Conservation (phyloP, 805 yeast genomes). For the Lipomyces yamadae region DNA sequence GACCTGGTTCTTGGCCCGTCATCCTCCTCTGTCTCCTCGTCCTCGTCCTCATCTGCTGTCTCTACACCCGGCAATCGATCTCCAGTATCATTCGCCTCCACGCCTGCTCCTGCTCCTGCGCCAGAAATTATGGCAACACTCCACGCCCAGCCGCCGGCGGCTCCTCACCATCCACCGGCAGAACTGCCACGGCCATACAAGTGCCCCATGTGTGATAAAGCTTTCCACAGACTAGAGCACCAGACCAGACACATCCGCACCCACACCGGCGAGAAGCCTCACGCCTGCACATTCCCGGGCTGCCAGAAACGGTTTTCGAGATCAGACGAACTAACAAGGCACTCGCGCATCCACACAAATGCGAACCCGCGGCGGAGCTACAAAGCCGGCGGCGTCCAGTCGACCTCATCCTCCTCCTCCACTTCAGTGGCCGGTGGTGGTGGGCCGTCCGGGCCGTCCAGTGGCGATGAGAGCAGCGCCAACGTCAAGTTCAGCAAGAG, state of each 20-base stretch:
- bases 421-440: not conserved
- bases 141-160: constrained; percentile 15
- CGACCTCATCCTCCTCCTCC: constrained; percentile 14
- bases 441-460: no score
- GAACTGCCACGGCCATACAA: constrained; percentile 70
- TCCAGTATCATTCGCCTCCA: not conserved
- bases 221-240: constrained; percentile 87
- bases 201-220: constrained; percentile 82
- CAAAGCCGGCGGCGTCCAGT: not conserved
- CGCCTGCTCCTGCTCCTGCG: not conserved
- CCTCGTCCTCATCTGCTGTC: not conserved
- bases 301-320: constrained; percentile 81
- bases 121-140: not conserved
- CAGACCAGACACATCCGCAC: constrained; percentile 90
- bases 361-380: constrained; percentile 45
- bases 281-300: constrained; percentile 81
- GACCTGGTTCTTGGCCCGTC: constrained; percentile 14
- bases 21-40: not conserved
- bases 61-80: not conserved
- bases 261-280: constrained; percentile 93
- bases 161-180: constrained; percentile 8
- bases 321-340: constrained; percentile 85
- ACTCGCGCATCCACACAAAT: constrained; percentile 71
- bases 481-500: constrained; percentile 7
- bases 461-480: constrained; percentile 21